These are phyloP conservation scores for Boletus subluridellus DNA, from an alignment of 1,284 basidiomycete genomes.

Conservation along the genomic window DNA sequence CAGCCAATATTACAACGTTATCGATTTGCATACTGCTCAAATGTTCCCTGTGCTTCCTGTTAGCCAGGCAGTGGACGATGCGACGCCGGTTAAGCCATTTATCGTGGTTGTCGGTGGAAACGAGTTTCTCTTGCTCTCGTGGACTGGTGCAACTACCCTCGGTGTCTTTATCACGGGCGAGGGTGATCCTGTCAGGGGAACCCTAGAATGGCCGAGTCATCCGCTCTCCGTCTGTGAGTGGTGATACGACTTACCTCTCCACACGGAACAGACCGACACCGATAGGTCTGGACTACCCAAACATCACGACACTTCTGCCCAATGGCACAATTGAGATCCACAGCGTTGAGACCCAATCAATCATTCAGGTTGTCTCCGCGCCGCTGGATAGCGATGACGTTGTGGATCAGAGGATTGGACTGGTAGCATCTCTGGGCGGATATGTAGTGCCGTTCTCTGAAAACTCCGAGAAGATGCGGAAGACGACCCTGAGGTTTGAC, in stretches of 20 bases:
- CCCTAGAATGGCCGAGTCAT: slow-evolving; percentile 79
- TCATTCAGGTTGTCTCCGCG: slow-evolving; percentile 67
- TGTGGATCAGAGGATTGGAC: slow-evolving; percentile 32
- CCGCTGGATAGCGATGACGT: slow-evolving; percentile 35
- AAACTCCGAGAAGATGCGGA: slow-evolving; percentile 54
- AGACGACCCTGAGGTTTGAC: slow-evolving; percentile 29
- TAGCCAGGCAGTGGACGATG: slow-evolving; percentile 54
- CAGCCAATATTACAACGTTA: slow-evolving; percentile 66
- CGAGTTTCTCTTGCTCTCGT: slow-evolving; percentile 79
- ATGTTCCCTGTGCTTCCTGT: slow-evolving; percentile 73
- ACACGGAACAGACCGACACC: not conserved
- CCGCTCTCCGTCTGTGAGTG: slow-evolving; percentile 73
- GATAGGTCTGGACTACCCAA: slow-evolving; percentile 77
- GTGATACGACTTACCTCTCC: not conserved
- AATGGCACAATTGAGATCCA: slow-evolving; percentile 81
- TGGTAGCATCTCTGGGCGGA: slow-evolving; percentile 50
- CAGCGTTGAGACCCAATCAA: slow-evolving; percentile 68
- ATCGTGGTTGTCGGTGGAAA: slow-evolving; percentile 71
- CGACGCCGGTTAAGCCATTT: slow-evolving; percentile 57
- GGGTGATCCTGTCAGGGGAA: slow-evolving; percentile 86
- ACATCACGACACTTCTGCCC: slow-evolving; percentile 72
- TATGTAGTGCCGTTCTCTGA: slow-evolving; percentile 63
- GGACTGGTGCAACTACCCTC: slow-evolving; percentile 72
- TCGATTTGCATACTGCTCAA: slow-evolving; percentile 68
- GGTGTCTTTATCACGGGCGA: slow-evolving; percentile 81